Percentiles rank a stretch among this genome's conserved stretches.
Conservation (phyloP, 169 alveolate genomes). For the Cryptosporidium baileyi region DNA sequence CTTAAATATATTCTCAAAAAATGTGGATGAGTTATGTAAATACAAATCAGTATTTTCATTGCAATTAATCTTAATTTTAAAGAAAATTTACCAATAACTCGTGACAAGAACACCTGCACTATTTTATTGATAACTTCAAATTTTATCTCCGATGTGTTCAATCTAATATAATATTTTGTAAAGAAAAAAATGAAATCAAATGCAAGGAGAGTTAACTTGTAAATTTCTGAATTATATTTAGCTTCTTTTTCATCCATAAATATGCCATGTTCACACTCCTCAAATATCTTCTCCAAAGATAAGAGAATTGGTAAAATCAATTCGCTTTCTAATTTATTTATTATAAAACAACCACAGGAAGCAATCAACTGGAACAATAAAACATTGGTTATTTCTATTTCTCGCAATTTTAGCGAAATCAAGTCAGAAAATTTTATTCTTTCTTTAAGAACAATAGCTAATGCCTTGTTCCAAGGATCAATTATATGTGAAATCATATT, state of each 20-base stretch:
- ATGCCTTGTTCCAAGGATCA: neutral
- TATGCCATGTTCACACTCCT: neutral
- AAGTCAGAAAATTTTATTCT: neutral
- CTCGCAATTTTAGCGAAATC: neutral
- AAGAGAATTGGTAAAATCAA: neutral
- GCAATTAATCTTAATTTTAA: neutral
- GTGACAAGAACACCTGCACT: slow-evolving; percentile 1
- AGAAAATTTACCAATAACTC: neutral
- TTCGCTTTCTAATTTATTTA: slow-evolving; percentile 1
- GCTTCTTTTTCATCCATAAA: slow-evolving; percentile 57
- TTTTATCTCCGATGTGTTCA: neutral
- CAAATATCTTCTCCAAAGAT: neutral
- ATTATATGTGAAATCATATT: neutral
- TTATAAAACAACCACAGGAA: slow-evolving; percentile 6
- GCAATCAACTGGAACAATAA: neutral
- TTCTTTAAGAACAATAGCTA: neutral
- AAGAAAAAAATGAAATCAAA: slow-evolving; percentile 9
- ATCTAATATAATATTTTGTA: slow-evolving; percentile 9
- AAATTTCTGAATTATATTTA: slow-evolving; percentile 4
- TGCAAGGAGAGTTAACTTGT: slow-evolving; percentile 1
- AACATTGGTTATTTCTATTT: neutral
- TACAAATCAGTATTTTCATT: neutral
- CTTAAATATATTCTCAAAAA: neutral
- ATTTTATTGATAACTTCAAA: neutral
- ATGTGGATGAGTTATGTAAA: neutral